Percentiles rank a stretch among this genome's conserved stretches.
Conservation (phyloP, 2,329 filamentous ascomycete genomes). For the Aspergillus novoparasiticus region DNA sequence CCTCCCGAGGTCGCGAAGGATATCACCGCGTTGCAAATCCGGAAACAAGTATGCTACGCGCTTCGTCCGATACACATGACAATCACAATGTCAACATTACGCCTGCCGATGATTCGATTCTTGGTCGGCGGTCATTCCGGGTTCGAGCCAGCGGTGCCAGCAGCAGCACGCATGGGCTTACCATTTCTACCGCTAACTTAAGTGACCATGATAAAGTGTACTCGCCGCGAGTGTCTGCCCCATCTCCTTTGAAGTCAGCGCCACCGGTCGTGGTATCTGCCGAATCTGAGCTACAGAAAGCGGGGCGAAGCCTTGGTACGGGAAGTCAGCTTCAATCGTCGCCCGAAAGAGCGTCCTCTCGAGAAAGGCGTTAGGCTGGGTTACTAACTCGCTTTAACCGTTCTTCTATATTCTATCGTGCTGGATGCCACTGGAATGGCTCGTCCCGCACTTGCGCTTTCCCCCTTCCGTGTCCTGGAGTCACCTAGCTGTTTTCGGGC, state of each 20-base stretch:
- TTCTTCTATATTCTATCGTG: slow-evolving; percentile 1
- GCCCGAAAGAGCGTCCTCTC: slow-evolving; percentile 16
- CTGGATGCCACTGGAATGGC: slow-evolving; percentile 17
- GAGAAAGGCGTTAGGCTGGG: slow-evolving; percentile 14
- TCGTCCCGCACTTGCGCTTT: slow-evolving; percentile 3
- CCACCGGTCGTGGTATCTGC: slow-evolving; percentile 33
- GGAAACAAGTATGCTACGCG: slow-evolving; percentile 24
- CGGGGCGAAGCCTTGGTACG: slow-evolving; percentile 28
- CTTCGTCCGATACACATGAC: slow-evolving; percentile 17
- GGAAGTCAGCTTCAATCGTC: slow-evolving; percentile 28
- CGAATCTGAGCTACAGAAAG: slow-evolving; percentile 27
- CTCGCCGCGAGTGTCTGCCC: slow-evolving; percentile 21
- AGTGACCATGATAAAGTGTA: slow-evolving; percentile 29
- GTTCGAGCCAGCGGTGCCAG: slow-evolving; percentile 36
- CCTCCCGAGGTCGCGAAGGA: slow-evolving; percentile 25
- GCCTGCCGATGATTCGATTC: slow-evolving; percentile 24
- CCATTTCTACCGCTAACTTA: slow-evolving; percentile 34
- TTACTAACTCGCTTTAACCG: neutral
- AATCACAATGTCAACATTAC: slow-evolving; percentile 31
- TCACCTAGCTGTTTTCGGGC: neutral
- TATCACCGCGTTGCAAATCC: slow-evolving; percentile 30
- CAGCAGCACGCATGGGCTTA: slow-evolving; percentile 28
- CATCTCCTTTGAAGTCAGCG: slow-evolving; percentile 34
- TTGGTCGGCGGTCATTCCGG: slow-evolving; percentile 33
- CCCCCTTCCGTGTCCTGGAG: neutral